Evolutionary conservation across 768 basidiomycete genomes (phyloP), one percentile per base, ranked within the genome.

Genomic region (Baorangia bicolor): DNA sequence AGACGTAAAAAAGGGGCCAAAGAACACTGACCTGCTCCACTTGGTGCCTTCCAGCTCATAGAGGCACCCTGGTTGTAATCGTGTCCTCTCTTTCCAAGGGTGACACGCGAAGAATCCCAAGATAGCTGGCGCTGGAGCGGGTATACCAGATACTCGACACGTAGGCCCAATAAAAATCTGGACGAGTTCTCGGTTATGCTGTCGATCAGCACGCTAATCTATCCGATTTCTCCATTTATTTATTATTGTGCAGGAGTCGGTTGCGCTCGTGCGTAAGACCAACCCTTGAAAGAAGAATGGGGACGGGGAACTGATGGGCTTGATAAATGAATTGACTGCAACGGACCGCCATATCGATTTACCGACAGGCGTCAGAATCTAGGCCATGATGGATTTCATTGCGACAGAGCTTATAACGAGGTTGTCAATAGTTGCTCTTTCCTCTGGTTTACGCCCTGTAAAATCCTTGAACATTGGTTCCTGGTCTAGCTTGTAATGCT

Each of bases 401-500:
- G 92, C 92, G 6, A 92, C 89, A 10, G 83, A 77, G 57, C 88
- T 92, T n/a, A 81, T 74, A 8, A 90, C 88, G 31, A 94, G 82
- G 54, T 83, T 80, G 63, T 90, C 82, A 12, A 91, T 73, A 16
- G 75, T 68, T 1, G 56, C 60, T 20, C 62, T 73, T 60, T 81
- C 83, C 28, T 60, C 73, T 39, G 42, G 59, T 7, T 55, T 53
- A 42, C 79, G 63, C 12, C 70, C 73, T 28, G 68, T 67, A 0
- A 68, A 64, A 8, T 71, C 75, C 23, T 69, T 70, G 14, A 78
- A 66, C 3, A 73, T 76, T 0, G 71, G 64, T 41, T 90, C 86
- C 10, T 72, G 69, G 55, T 83, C 82, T 8, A 94, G 73, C 68
- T 90, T 92, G 77, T 90, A 80, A 53, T 87, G 79, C 92, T 87